Evolutionary conservation across 371 early-diverging fungal genomes (phyloP).

Genomic region (Saksenaea oblongispora): DNA sequence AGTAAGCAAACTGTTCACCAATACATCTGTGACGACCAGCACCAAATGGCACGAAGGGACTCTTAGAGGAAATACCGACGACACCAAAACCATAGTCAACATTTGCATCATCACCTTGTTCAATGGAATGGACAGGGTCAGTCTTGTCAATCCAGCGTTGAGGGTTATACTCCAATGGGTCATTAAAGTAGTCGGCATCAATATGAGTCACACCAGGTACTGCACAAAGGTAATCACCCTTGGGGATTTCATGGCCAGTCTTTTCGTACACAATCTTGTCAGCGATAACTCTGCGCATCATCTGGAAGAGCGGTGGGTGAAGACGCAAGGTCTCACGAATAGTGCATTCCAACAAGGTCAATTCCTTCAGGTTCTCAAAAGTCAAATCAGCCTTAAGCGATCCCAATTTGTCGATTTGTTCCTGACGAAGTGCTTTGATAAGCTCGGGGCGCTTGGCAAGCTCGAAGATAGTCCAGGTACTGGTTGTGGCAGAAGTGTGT

Average conservation of each 20-base stretch:
- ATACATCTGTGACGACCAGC: slow-evolving; percentile 98
- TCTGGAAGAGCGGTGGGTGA: slow-evolving; percentile 90
- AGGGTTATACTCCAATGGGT: slow-evolving; percentile 81
- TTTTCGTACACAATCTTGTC: slow-evolving; percentile 62
- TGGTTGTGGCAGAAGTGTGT: slow-evolving; percentile 93
- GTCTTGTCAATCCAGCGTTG: slow-evolving; percentile 70
- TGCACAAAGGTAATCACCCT: slow-evolving; percentile 86
- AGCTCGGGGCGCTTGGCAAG: slow-evolving; percentile 80
- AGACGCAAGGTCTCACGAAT: slow-evolving; percentile 93
- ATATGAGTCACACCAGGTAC: slow-evolving; percentile 84
- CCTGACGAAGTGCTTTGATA: slow-evolving; percentile 58
- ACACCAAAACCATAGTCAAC: slow-evolving; percentile 87
- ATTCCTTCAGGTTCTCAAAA: slow-evolving; percentile 79
- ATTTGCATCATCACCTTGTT: slow-evolving; percentile 68
- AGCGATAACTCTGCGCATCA: slow-evolving; percentile 89
- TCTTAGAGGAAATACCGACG: slow-evolving; percentile 70
- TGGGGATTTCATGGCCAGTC: slow-evolving; percentile 83
- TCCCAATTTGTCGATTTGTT: slow-evolving; percentile 65
- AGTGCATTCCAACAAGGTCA: slow-evolving; percentile 77
- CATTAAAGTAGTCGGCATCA: slow-evolving; percentile 76
- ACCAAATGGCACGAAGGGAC: slow-evolving; percentile 94
- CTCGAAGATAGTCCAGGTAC: slow-evolving; percentile 89
- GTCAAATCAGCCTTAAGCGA: slow-evolving; percentile 59
- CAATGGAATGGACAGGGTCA: slow-evolving; percentile 49
- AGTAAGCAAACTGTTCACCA: slow-evolving; percentile 95